Evolutionary conservation across 805 yeast species (phyloP).

Genomic region (Monosporozyma aquatica): DNA sequence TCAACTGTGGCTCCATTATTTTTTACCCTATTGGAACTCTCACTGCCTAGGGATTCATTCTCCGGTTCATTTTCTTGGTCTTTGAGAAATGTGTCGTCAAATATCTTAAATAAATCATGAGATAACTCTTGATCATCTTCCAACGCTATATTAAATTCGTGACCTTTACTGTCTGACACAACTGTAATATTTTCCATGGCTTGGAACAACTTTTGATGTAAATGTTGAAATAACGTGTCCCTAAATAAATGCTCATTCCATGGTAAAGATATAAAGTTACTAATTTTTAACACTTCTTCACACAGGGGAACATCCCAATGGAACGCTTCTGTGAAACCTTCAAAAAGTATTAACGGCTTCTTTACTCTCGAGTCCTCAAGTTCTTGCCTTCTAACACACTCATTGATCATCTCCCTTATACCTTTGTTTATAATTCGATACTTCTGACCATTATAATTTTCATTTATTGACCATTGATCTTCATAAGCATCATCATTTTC

Average conservation of each 20-base stretch:
- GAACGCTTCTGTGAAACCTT: conserved; percentile 18
- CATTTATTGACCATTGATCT: not conserved
- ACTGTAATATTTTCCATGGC: not conserved
- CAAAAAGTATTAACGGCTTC: conserved; percentile 15
- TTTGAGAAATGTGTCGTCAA: not conserved
- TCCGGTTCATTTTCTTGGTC: not conserved
- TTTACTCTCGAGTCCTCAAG: not conserved
- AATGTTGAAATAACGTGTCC: not conserved
- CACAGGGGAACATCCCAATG: conserved; percentile 15
- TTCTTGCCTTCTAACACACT: not conserved
- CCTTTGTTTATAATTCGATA: not conserved
- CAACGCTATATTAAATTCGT: not conserved
- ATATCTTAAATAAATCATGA: not conserved
- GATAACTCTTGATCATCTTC: not conserved
- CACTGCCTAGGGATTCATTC: too few species aligned
- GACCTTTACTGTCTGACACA: too few species aligned
- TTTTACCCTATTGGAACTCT: too few species aligned
- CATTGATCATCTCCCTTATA: not conserved
- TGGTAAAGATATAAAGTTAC: conserved; percentile 16
- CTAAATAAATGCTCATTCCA: conserved; percentile 16
- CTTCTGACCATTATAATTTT: not conserved
- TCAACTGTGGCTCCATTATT: too few species aligned
- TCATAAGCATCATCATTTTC: not conserved
- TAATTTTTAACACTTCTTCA: conserved; percentile 7
- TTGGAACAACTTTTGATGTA: not conserved